These are phyloP conservation scores for Pseudocercospora vitis DNA, from an alignment of 2,329 filamentous ascomycete genomes.

Conservation along the genomic window DNA sequence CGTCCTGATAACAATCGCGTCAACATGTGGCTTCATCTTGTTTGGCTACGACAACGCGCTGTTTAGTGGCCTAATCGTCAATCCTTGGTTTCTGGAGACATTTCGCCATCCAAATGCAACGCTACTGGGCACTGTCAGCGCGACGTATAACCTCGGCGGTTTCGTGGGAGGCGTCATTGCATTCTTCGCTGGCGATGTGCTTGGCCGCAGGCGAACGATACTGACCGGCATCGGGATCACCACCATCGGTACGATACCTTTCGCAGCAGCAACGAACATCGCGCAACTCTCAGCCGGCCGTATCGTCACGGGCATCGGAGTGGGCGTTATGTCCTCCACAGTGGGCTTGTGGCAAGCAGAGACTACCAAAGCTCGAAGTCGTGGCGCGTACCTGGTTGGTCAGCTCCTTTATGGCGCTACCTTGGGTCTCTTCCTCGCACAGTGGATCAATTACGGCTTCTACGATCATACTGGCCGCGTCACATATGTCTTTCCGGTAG, in stretches of 20 bases:
- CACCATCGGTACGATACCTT: slow-evolving; percentile 45
- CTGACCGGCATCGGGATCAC: slow-evolving; percentile 44
- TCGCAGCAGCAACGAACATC: slow-evolving; percentile 39
- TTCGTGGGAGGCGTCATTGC: slow-evolving; percentile 15
- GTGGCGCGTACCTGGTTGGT: slow-evolving; percentile 59
- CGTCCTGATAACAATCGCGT: slow-evolving; percentile 17
- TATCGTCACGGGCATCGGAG: slow-evolving; percentile 48
- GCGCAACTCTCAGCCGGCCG: slow-evolving; percentile 56
- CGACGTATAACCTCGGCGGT: slow-evolving; percentile 15
- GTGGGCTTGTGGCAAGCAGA: slow-evolving; percentile 23
- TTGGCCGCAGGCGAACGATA: slow-evolving; percentile 47
- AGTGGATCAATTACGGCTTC: slow-evolving; percentile 53
- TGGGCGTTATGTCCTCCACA: slow-evolving; percentile 9
- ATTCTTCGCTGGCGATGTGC: slow-evolving; percentile 17
- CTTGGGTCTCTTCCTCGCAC: slow-evolving; percentile 44
- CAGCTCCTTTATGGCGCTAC: slow-evolving; percentile 52
- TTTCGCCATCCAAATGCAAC: slow-evolving; percentile 11
- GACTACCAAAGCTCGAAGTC: slow-evolving; percentile 60
- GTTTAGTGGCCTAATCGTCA: slow-evolving; percentile 17
- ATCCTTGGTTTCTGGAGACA: slow-evolving; percentile 14
- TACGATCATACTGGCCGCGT: slow-evolving; percentile 38
- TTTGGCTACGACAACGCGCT: slow-evolving; percentile 19
- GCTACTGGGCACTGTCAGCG: slow-evolving; percentile 10
- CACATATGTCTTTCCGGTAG: slow-evolving; percentile 52
- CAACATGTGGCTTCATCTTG: slow-evolving; percentile 16